phyloP scores from a whole-genome alignment of 2,329 filamentous ascomycete species.

The Cladophialophora bantiana region DNA sequence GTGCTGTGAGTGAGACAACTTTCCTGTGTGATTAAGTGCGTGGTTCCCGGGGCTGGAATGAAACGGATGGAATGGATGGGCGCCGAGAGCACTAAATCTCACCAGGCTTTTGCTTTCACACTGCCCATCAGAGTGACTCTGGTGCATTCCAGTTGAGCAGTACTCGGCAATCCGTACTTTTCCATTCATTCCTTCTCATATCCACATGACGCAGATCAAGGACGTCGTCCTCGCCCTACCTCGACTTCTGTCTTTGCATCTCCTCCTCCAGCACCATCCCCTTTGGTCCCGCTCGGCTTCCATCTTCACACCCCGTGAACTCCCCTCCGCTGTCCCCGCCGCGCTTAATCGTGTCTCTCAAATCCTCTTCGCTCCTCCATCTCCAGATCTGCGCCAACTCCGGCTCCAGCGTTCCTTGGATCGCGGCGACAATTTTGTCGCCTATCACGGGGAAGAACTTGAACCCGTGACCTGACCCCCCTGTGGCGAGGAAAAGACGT shows the following conservation, averaged over 20 bases:
- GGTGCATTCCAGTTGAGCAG: too few relatives aligned
- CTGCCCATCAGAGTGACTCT: too few relatives aligned
- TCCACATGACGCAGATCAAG: too few relatives aligned
- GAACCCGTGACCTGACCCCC: conserved; percentile 65
- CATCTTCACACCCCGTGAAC: conserved; percentile 44
- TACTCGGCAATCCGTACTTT: too few relatives aligned
- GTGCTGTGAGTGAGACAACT: too few relatives aligned
- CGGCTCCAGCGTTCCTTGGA: conserved; percentile 53
- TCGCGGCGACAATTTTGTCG: conserved; percentile 57
- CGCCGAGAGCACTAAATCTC: too few relatives aligned
- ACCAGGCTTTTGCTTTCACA: too few relatives aligned
- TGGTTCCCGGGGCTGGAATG: too few relatives aligned
- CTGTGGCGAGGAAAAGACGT: conserved; percentile 58
- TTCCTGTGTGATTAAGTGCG: too few relatives aligned
- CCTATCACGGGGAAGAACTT: conserved; percentile 74
- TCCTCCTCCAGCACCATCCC: conserved; percentile 53
- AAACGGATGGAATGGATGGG: too few relatives aligned
- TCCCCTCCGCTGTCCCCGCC: conserved; percentile 29
- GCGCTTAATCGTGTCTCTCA: conserved; percentile 14
- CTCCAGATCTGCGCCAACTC: conserved; percentile 53
- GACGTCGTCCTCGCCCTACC: too few relatives aligned
- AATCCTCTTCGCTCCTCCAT: conserved; percentile 44
- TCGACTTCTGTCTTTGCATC: conserved; percentile 32
- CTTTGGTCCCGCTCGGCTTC: conserved; percentile 51
- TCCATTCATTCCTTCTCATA: too few relatives aligned